Evolutionary conservation across 352 stramenopile genomes (phyloP).

Genomic region (Globisporangium cystogenes): DNA sequence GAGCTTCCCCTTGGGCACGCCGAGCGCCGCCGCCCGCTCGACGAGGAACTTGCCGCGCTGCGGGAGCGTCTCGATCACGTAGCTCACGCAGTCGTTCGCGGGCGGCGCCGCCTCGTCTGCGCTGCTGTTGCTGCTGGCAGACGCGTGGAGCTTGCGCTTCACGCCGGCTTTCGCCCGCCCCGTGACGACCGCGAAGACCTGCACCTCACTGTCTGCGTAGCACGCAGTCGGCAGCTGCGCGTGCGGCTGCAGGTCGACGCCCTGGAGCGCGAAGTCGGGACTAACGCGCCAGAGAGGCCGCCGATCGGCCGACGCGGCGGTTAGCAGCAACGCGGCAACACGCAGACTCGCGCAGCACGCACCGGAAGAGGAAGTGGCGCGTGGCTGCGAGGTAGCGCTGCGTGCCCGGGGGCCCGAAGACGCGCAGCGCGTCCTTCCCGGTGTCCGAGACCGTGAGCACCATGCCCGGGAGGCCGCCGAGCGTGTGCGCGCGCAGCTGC

Average conservation of each 20-base stretch:
- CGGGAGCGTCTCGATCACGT: constrained; percentile 65
- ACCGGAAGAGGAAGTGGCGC: constrained; percentile 78
- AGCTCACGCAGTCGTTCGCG: constrained; percentile 49
- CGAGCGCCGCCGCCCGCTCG: constrained; percentile 53
- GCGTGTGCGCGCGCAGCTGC: constrained; percentile 64
- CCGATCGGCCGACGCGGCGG: background rate
- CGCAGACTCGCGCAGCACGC: background rate
- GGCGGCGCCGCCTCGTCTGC: background rate
- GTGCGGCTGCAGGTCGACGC: constrained; percentile 22
- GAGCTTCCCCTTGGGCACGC: constrained; percentile 69
- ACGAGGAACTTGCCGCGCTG: constrained; percentile 80
- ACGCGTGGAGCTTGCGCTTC: constrained; percentile 54
- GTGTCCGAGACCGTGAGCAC: constrained; percentile 87
- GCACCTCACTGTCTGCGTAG: constrained; percentile 56
- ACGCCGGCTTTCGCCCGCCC: constrained; percentile 23
- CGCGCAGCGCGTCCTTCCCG: constrained; percentile 61
- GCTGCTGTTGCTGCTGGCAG: constrained; percentile 5
- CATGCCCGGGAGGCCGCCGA: constrained; percentile 84
- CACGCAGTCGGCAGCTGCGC: constrained; percentile 9
- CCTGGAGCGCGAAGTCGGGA: constrained; percentile 49
- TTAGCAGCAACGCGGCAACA: background rate
- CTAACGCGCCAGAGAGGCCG: background rate
- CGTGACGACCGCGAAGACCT: constrained; percentile 39
- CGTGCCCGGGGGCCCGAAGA: constrained; percentile 70
- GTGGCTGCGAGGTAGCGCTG: constrained; percentile 67